Evolutionary conservation across 78 protist species (phyloP), one percentile per base, ranked within the genome.

Genomic region (Speleostelium caveatum): DNA sequence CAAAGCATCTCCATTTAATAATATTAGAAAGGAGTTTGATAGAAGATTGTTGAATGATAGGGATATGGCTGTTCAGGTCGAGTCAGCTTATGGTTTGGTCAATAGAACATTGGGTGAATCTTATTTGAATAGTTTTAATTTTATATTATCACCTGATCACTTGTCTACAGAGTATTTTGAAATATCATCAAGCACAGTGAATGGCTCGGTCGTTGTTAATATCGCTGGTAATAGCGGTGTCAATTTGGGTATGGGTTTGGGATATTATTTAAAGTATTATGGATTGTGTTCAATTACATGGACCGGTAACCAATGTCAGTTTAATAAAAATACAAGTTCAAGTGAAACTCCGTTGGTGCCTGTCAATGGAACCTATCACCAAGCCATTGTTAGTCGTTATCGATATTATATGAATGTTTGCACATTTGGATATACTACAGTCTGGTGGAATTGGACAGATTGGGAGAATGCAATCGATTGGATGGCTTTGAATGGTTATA

Each of bases 401-500:
- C 22, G 94, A 28, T 94, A 94, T 76, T 94, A 94, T 71, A 86
- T 80, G 95, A 94, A 94, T 73, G 96, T 94, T 22, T 94, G 96
- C 55, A 94, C 96, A 32, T 62, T 86, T 75, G 79, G 93, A 0
- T 94, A 94, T 36, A 59, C 77, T 10, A 80, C 87, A 26, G 86
- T 67, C 2, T 86, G 96, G 87, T 93, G 90, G 95, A 62, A 89
- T 87, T 94, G 95, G 95, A 55, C 59, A 7, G 41, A 93, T 17
- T 96, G 97, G 97, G 93, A 94, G 39, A 0, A 93, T 0, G 96
- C 94, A 36, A 92, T 96, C 41, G 97, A 94, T 59, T 94, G 96
- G 97, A 93, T 95, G 96, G 97, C 97, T 26, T 30, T 96, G 24
- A 79, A 94, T 69, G 97, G 97, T 6, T 74, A 94, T 36, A 96